These are phyloP conservation scores for Dryadomyces quercus-mongolicae DNA, from an alignment of 2,329 filamentous ascomycete species.

Conservation along the genomic window DNA sequence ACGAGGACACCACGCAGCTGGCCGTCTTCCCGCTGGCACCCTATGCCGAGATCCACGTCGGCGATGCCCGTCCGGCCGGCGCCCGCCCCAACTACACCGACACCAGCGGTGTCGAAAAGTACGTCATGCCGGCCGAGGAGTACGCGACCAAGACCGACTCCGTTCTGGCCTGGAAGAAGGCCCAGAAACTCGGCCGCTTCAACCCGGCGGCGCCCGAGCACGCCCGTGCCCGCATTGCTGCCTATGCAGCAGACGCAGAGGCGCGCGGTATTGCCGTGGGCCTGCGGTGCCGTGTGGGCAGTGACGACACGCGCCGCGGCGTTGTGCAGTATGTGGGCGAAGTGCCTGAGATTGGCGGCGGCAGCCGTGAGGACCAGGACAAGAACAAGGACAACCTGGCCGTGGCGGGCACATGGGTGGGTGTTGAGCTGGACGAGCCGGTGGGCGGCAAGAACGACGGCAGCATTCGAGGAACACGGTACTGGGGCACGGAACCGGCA, in stretches of 20 bases:
- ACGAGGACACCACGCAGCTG: slow-evolving; percentile 61
- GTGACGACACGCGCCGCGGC: slow-evolving; percentile 58
- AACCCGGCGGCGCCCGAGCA: slow-evolving; percentile 70
- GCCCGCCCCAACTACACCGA: slow-evolving; percentile 73
- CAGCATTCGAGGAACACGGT: slow-evolving; percentile 49
- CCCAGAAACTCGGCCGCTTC: slow-evolving; percentile 92
- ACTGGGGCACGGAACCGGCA: slow-evolving; percentile 52
- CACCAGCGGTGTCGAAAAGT: slow-evolving; percentile 73
- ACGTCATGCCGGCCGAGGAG: slow-evolving; percentile 71
- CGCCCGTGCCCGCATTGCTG: slow-evolving; percentile 59
- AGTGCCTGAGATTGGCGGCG: slow-evolving; percentile 50
- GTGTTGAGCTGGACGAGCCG: slow-evolving; percentile 65
- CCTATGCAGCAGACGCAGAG: slow-evolving; percentile 57
- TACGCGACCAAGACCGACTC: slow-evolving; percentile 82
- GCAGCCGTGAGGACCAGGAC: not conserved
- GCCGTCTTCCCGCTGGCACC: slow-evolving; percentile 54
- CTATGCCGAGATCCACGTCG: slow-evolving; percentile 70
- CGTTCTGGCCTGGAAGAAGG: slow-evolving; percentile 89
- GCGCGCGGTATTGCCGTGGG: slow-evolving; percentile 54
- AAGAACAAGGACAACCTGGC: slow-evolving; percentile 21
- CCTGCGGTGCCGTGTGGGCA: slow-evolving; percentile 51
- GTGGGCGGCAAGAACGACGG: slow-evolving; percentile 75
- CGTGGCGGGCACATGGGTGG: slow-evolving; percentile 53
- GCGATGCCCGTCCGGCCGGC: slow-evolving; percentile 64
- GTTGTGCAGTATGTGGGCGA: slow-evolving; percentile 60